These are phyloP conservation scores for Grigorovia jiainica DNA, from an alignment of 805 yeast species.

Conservation along the genomic window DNA sequence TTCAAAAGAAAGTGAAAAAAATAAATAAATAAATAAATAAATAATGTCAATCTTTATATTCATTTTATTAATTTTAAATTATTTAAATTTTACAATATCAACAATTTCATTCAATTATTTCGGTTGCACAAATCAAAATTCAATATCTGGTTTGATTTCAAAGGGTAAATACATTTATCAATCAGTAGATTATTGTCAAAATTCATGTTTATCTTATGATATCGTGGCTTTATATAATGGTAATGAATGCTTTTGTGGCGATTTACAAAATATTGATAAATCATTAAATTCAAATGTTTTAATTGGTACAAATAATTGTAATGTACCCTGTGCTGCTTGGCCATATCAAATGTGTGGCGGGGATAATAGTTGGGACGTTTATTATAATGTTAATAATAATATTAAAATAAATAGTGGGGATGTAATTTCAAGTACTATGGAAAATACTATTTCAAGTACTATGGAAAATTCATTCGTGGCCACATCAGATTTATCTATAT, in stretches of 20 bases:
- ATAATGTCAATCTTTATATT: background rate
- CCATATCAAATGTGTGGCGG: conserved; percentile 59
- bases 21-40: background rate
- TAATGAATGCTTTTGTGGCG: conserved; percentile 59
- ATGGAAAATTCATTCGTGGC: background rate
- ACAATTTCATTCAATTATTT: conserved; percentile 11
- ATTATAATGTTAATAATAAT: conserved; percentile 22
- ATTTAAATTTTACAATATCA: background rate
- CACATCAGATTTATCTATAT: background rate
- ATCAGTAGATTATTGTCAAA: conserved; percentile 47
- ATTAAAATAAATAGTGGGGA: conserved; percentile 2
- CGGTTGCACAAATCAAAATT: conserved; percentile 31
- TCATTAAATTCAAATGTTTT: background rate
- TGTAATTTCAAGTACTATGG: background rate
- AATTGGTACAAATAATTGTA: conserved; percentile 29
- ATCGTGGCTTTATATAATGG: conserved; percentile 48
- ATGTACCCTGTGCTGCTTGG: conserved; percentile 49
- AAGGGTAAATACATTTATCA: conserved; percentile 48
- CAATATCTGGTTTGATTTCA: conserved; percentile 20
- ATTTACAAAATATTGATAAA: conserved; percentile 32
- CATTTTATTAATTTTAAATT: background rate
- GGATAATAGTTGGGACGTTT: conserved; percentile 37
- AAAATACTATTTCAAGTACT: too few relatives aligned
- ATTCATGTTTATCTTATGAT: conserved; percentile 40
- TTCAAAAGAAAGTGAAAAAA: background rate